phyloP scores from a whole-genome alignment of 2,329 filamentous ascomycete species.

The Talaromyces amestolkiae region DNA sequence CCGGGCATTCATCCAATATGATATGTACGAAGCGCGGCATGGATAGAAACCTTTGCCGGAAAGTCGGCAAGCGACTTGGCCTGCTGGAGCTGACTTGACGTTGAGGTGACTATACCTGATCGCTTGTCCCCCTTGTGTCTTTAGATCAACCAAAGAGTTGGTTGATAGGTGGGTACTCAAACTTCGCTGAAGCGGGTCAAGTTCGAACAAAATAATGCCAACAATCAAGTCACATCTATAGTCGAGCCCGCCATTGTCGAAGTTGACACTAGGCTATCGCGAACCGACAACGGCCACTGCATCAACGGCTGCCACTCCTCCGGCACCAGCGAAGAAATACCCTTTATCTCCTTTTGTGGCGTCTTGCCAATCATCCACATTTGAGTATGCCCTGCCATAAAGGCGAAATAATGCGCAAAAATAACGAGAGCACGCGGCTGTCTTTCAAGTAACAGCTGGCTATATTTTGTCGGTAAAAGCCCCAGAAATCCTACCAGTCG shows the following conservation, averaged over 20 bases:
- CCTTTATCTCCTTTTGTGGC: slow-evolving; percentile 25
- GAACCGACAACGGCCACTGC: slow-evolving; percentile 22
- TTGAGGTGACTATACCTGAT: not conserved
- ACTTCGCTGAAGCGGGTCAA: not conserved
- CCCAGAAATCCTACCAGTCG: slow-evolving; percentile 32
- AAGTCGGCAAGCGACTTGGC: not conserved
- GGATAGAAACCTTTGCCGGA: not conserved
- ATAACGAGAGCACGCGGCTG: slow-evolving; percentile 35
- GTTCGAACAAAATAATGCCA: not conserved
- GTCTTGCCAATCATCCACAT: slow-evolving; percentile 27
- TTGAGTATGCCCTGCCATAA: slow-evolving; percentile 21
- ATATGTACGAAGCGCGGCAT: not conserved
- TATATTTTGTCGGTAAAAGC: slow-evolving; percentile 30
- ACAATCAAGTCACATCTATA: not conserved
- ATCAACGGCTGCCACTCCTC: slow-evolving; percentile 27
- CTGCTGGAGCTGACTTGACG: not conserved
- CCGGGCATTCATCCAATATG: not conserved
- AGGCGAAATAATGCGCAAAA: slow-evolving; percentile 34
- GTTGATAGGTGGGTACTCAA: not conserved
- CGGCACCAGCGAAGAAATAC: slow-evolving; percentile 26
- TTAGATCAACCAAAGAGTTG: not conserved
- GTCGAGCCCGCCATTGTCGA: not conserved
- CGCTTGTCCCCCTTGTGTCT: not conserved
- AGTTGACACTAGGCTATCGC: not conserved
- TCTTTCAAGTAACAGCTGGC: slow-evolving; percentile 30